Conservation (phyloP, 768 basidiomycete species). For the Leccinellum rugosiceps region DNA sequence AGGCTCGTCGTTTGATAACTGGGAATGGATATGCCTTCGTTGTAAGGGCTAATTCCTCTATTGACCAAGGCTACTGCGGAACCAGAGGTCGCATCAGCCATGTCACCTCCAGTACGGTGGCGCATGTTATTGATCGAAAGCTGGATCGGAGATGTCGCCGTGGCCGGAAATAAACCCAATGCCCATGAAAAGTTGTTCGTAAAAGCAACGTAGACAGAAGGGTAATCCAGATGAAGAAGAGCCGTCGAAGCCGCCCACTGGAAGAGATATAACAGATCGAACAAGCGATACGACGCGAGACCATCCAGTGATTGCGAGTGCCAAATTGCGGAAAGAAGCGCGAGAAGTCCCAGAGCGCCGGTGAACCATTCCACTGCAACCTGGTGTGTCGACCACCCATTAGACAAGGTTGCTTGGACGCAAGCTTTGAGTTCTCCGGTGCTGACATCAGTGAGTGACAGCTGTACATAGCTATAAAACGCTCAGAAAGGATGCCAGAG, state of each 20-base stretch:
- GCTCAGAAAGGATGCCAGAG: conserved; percentile 2
- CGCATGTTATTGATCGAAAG: conserved; percentile 80
- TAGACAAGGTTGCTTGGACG: conserved; percentile 87
- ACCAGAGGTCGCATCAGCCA: conserved; percentile 56
- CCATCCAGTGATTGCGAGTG: conserved; percentile 55
- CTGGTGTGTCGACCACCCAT: conserved; percentile 83
- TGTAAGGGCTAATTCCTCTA: conserved; percentile 78
- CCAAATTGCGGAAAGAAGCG: conserved; percentile 51
- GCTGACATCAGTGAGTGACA: conserved; percentile 64
- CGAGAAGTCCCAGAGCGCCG: conserved; percentile 60
- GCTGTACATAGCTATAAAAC: conserved; percentile 54
- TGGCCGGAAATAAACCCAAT: conserved; percentile 64
- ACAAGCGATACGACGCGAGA: conserved; percentile 68
- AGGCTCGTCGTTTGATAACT: background rate
- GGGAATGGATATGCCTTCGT: conserved; percentile 28
- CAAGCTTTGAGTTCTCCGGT: conserved; percentile 82
- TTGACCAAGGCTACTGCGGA: conserved; percentile 76
- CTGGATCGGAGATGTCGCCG: conserved; percentile 60
- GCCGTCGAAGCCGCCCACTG: conserved; percentile 81
- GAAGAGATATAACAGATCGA: conserved; percentile 80
- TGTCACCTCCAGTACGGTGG: conserved; percentile 72
- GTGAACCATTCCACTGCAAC: conserved; percentile 75
- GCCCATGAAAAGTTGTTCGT: conserved; percentile 89
- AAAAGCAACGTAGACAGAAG: conserved; percentile 76
- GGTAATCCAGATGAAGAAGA: conserved; percentile 84